Evolutionary conservation across 1,284 basidiomycete species (phyloP).

Genomic region (Meripilus lineatus): DNA sequence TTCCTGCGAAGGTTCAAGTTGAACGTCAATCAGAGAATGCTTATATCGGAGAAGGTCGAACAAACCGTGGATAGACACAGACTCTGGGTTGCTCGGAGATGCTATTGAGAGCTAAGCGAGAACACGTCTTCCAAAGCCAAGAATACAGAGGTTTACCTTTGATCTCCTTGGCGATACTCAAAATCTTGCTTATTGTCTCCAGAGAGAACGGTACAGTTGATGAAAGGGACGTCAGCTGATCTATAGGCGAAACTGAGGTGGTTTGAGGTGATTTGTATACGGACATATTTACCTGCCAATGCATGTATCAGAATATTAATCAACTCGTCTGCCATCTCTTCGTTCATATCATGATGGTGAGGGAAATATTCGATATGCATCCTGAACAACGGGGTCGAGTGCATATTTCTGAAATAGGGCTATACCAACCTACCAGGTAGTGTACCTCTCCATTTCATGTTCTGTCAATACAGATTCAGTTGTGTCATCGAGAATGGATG

Average conservation of each 20-base stretch:
- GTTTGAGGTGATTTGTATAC: neutral
- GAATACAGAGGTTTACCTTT: constrained; percentile 25
- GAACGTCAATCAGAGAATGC: too few species aligned
- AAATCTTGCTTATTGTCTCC: constrained; percentile 25
- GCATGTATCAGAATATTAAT: constrained; percentile 43
- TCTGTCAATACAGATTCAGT: constrained; percentile 1
- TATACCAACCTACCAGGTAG: constrained; percentile 2
- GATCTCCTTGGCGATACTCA: constrained; percentile 29
- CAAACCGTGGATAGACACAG: too few species aligned
- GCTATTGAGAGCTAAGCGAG: too few species aligned
- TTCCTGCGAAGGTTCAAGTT: too few species aligned
- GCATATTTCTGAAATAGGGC: neutral
- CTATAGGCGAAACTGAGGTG: constrained; percentile 17
- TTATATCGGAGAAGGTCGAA: too few species aligned
- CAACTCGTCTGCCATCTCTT: constrained; percentile 38
- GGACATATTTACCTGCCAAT: constrained; percentile 38
- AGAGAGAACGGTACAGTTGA: constrained; percentile 38
- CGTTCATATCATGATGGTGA: constrained; percentile 29
- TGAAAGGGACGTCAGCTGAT: constrained; percentile 36
- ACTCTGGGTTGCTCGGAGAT: too few species aligned
- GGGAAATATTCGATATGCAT: constrained; percentile 50
- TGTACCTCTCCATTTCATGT: neutral
- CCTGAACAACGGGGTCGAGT: constrained; percentile 26
- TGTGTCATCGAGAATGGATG: neutral
- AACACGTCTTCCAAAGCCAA: constrained; percentile 2